phyloP scores from a whole-genome alignment of 2,329 filamentous ascomycete species.

The Pestalotiopsis sp. region DNA sequence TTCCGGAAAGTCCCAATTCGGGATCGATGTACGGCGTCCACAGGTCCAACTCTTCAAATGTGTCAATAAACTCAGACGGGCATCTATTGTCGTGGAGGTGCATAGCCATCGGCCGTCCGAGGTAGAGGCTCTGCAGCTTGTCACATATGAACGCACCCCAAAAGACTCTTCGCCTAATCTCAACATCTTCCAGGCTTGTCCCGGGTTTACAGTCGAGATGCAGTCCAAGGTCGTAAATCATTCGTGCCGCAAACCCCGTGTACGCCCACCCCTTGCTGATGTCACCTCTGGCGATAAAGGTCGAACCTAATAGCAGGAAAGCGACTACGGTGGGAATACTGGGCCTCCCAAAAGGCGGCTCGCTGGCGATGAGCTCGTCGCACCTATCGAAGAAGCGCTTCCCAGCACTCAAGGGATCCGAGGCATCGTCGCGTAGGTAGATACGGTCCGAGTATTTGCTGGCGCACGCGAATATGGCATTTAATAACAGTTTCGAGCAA shows the following conservation, averaged over 20 bases:
- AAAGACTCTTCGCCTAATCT: conserved; percentile 34
- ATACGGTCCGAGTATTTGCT: conserved; percentile 28
- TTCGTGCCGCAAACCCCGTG: conserved; percentile 40
- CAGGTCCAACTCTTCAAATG: conserved; percentile 26
- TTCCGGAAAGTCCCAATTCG: background rate
- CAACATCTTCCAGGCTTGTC: conserved; percentile 26
- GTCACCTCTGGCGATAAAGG: conserved; percentile 25
- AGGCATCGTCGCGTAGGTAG: conserved; percentile 22
- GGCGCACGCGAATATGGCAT: conserved; percentile 35
- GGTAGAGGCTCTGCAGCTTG: conserved; percentile 32
- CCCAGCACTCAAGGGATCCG: conserved; percentile 24
- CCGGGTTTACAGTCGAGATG: conserved; percentile 36
- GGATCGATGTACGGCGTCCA: conserved; percentile 13
- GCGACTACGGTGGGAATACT: conserved; percentile 29
- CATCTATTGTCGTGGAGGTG: conserved; percentile 25
- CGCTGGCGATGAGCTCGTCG: conserved; percentile 24
- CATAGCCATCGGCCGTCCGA: conserved; percentile 28
- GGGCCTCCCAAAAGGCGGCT: conserved; percentile 20
- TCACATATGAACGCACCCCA: conserved; percentile 36
- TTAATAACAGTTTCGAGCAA: conserved; percentile 39
- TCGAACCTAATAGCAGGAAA: conserved; percentile 29
- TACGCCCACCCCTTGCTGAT: conserved; percentile 40
- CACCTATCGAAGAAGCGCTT: conserved; percentile 25
- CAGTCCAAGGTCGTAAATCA: conserved; percentile 42
- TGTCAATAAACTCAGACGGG: conserved; percentile 24